Base-by-base conservation (phyloP, 257 asterid species). In the Haberlea rhodopensis region DNA sequence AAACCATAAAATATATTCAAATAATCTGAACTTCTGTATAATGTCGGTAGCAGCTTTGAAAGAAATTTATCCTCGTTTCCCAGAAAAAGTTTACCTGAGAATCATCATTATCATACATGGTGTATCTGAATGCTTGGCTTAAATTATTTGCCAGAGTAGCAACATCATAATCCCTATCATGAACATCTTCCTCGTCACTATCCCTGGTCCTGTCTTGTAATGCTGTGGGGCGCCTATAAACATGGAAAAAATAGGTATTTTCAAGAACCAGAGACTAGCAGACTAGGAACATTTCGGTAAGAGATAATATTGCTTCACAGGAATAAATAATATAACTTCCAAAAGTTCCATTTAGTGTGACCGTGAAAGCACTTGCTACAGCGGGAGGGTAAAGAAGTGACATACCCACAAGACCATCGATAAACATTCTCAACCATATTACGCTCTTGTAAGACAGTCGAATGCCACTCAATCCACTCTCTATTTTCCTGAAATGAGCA, bases 331-430 rank as follows among this genome's bases (percentile, higher is more conserved):
- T 46, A 16, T 19, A 34, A 32, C 32, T 66, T 34, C 2, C 6
- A 55, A 54, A 19, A 60, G n/a, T 20, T 24, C 29, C 46, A 25
- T n/a, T 6, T n/a, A 5, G 28, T 56, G 49, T 7, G 51, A 40
- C 5, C 18, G 4, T 40, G 49, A 40, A 15, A 40, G 49, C 4
- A 6, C 16, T 9, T 11, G n/a, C 46, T n/a, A 63, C 25, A 32
- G 62, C 55, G 32, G 29, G 67, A 8, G 43, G 25, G 43, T 32
- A 25, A 40, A 71, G 55, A 58, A 70, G 45, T 71, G 23, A 34
- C 95, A 67, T 86, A 91, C 98, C 98, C 98, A 63, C 98, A 88
- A 80, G 91, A 88, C 98, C 98, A 91, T 26, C 87, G 89, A 66
- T 76, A 66, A 19, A 88, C 94, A 72, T 91, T 86, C 72, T 88